These are phyloP conservation scores for Lactarius psammicola DNA, from an alignment of 768 basidiomycete genomes.

Conservation along the genomic window DNA sequence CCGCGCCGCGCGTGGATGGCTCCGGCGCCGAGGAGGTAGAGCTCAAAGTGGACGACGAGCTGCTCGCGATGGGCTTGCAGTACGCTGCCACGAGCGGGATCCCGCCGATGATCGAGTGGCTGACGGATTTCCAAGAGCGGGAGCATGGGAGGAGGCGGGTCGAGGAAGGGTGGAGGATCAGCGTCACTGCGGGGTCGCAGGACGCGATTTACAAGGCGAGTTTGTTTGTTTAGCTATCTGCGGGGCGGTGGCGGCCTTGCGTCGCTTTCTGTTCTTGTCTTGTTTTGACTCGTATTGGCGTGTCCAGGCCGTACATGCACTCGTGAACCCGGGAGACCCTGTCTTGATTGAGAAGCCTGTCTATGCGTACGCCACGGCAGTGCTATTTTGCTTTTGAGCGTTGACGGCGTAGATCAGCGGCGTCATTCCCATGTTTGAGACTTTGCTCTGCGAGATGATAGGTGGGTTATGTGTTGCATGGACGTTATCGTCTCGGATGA, in stretches of 20 bases:
- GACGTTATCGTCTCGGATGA: neutral
- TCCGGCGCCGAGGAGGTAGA: conserved; percentile 45
- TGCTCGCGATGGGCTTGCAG: conserved; percentile 70
- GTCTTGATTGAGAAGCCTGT: conserved; percentile 81
- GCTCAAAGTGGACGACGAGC: conserved; percentile 54
- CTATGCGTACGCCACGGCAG: conserved; percentile 54
- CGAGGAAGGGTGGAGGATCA: conserved; percentile 65
- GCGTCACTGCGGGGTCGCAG: conserved; percentile 82
- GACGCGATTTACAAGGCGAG: conserved; percentile 84
- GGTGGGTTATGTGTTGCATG: conserved; percentile 41
- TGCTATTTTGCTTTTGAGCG: conserved; percentile 20
- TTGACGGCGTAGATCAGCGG: conserved; percentile 44
- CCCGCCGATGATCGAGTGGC: conserved; percentile 62
- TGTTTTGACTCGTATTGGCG: conserved; percentile 7
- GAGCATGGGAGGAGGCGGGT: conserved; percentile 59
- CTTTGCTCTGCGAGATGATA: conserved; percentile 56
- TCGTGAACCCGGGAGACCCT: conserved; percentile 77
- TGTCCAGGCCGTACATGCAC: conserved; percentile 60
- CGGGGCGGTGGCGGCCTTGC: too few species aligned
- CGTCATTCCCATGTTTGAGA: conserved; percentile 59
- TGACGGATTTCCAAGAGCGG: conserved; percentile 65
- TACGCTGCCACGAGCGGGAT: conserved; percentile 74
- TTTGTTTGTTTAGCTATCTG: neutral
- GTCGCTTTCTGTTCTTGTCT: neutral
- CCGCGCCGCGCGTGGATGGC: conserved; percentile 47